Evolutionary conservation across 2,329 filamentous ascomycete species (phyloP).

Genomic region (Colletotrichum neosansevieriae): DNA sequence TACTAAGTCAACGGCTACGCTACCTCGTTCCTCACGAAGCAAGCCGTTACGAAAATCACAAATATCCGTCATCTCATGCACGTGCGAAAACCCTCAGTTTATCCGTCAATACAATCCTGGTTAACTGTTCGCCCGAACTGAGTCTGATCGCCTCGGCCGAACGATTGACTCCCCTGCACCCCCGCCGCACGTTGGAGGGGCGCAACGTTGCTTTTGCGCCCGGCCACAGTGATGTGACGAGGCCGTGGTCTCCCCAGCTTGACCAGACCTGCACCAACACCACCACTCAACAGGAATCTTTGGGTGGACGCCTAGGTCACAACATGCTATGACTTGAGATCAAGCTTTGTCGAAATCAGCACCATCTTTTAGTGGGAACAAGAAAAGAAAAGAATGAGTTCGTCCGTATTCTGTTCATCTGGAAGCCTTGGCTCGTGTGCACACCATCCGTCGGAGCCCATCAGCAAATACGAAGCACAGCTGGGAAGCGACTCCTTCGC

Average conservation of each 20-base stretch:
- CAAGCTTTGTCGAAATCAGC: neutral
- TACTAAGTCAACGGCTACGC: too few species aligned
- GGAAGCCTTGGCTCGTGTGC: neutral
- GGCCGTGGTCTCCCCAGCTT: too few species aligned
- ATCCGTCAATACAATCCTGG: neutral
- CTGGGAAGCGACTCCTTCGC: conserved; percentile 12
- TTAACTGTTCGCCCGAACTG: neutral
- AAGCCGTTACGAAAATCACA: too few species aligned
- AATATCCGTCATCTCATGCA: neutral
- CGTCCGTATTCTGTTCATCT: neutral
- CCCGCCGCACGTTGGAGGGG: too few species aligned
- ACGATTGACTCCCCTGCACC: neutral
- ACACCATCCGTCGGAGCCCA: neutral
- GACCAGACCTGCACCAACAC: neutral
- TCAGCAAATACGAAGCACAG: conserved; percentile 21
- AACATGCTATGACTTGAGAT: neutral
- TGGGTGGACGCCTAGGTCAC: neutral
- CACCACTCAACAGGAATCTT: neutral
- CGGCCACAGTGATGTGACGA: neutral
- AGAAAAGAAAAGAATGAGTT: neutral
- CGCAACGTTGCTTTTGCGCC: neutral
- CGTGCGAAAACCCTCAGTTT: neutral
- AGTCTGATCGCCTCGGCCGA: neutral
- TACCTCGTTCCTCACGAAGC: too few species aligned
- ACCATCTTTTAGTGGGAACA: neutral